Percentiles rank a stretch among this genome's conserved stretches.
phyloP scores from a whole-genome alignment of 192 early-diverging fungal genomes.

The Powellomyces hirtus region DNA sequence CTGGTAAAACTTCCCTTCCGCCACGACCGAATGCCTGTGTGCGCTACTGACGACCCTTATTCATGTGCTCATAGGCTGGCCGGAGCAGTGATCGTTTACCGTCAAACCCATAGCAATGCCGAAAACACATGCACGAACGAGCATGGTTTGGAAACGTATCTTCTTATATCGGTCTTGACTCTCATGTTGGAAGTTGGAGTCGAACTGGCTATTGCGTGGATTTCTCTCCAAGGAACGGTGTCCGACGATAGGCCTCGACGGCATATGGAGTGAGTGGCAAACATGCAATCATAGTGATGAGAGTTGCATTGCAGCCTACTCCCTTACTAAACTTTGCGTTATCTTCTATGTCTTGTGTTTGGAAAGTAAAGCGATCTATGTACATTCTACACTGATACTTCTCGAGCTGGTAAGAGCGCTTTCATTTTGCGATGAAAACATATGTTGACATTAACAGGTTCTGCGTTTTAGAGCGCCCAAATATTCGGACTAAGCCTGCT shows the following conservation, averaged over 20 bases:
- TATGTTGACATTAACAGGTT: background rate
- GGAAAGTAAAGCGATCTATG: conserved; percentile 22
- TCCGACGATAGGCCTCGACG: conserved; percentile 28
- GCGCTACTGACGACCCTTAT: background rate
- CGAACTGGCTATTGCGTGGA: conserved; percentile 21
- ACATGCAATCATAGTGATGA: background rate
- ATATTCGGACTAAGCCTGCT: conserved; percentile 12
- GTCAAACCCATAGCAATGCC: conserved; percentile 2
- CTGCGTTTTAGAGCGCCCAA: conserved; percentile 10
- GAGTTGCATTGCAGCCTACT: background rate
- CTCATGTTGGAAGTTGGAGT: conserved; percentile 16
- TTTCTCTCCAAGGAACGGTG: conserved; percentile 37
- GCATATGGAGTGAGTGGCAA: conserved; percentile 23
- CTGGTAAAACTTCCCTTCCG: background rate
- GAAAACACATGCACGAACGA: conserved; percentile 10
- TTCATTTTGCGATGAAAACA: background rate
- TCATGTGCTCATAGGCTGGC: conserved; percentile 13
- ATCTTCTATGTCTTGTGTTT: background rate
- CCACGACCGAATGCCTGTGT: background rate
- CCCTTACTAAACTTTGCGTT: background rate
- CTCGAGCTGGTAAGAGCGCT: conserved; percentile 2
- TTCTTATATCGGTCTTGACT: conserved; percentile 5
- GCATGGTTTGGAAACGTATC: conserved; percentile 5
- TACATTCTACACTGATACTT: conserved; percentile 15
- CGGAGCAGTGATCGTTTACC: conserved; percentile 10